phyloP scores from a whole-genome alignment of 257 asterid genomes.

The Mitragyna speciosa region DNA sequence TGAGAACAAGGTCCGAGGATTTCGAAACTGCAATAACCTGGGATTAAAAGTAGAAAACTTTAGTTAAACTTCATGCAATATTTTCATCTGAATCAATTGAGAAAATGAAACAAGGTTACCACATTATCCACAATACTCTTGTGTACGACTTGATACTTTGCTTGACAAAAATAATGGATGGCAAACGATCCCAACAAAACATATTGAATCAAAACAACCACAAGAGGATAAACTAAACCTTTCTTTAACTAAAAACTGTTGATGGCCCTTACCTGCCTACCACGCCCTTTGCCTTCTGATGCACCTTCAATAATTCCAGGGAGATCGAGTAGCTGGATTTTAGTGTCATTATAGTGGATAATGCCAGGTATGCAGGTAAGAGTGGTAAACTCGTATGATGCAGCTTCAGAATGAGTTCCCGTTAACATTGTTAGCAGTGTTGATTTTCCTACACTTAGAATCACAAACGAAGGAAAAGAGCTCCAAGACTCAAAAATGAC shows the following conservation, averaged over 20 bases:
- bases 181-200: not conserved
- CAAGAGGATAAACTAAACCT: not conserved
- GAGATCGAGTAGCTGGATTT: constrained; percentile 98
- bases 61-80: constrained; percentile 5
- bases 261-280: constrained; percentile 73
- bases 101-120: not conserved
- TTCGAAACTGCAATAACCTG: constrained; percentile 98
- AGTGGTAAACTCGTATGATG: constrained; percentile 96
- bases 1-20: constrained; percentile 92
- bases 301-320: constrained; percentile 99
- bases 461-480: constrained; percentile 5
- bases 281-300: constrained; percentile 99
- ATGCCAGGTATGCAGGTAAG: constrained; percentile 99
- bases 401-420: constrained; percentile 99
- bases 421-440: constrained; percentile 94
- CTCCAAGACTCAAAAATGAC: not conserved
- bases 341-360: constrained; percentile 92
- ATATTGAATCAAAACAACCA: not conserved
- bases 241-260: not conserved
- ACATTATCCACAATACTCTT: too few species aligned
- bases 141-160: not conserved
- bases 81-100: not conserved
- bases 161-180: not conserved
- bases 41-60: constrained; percentile 15
- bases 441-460: constrained; percentile 89